Percentiles rank a stretch among this genome's conserved stretches.
Evolutionary conservation across 2,329 filamentous ascomycete genomes (phyloP).

Genomic region (Aspergillus caelatus): DNA sequence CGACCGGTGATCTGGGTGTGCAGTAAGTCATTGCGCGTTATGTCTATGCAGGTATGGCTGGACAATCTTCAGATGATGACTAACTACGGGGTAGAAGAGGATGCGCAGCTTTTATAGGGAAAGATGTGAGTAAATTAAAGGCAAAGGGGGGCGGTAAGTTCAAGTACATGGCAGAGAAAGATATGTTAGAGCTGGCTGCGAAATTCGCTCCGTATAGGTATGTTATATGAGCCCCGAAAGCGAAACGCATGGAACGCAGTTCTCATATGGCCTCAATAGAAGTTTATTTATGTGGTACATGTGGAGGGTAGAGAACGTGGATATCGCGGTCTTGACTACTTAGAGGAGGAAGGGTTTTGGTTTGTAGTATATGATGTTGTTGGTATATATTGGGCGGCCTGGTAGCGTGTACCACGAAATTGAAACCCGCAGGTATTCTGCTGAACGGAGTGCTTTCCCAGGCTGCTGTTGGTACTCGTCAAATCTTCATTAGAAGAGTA

Average conservation of each 20-base stretch:
- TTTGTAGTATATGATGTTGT: background rate
- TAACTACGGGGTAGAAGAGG: conserved; percentile 60
- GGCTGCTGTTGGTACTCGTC: too few relatives aligned
- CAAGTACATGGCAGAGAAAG: conserved; percentile 95
- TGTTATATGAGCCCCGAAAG: conserved; percentile 25
- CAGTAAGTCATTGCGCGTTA: conserved; percentile 57
- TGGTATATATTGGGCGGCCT: background rate
- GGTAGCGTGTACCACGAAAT: background rate
- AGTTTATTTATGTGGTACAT: conserved; percentile 98
- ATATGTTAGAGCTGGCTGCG: conserved; percentile 82
- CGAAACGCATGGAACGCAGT: background rate
- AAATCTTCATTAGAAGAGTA: background rate
- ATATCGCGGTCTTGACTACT: conserved; percentile 58
- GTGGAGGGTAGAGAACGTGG: conserved; percentile 84
- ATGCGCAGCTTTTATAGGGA: conserved; percentile 84
- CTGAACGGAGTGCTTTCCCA: background rate
- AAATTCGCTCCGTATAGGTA: conserved; percentile 80
- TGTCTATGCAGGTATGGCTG: background rate
- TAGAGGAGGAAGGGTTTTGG: background rate
- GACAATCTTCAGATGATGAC: background rate
- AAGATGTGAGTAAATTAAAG: conserved; percentile 83
- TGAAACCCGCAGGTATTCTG: background rate
- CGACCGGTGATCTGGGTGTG: conserved; percentile 86
- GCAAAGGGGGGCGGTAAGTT: conserved; percentile 80
- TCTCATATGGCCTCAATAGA: conserved; percentile 47